A percentile compares a stretch with the other conserved stretches of the same genome.
Conservation (phyloP, 1,284 basidiomycete species). For the Termitomyces sp. region DNA sequence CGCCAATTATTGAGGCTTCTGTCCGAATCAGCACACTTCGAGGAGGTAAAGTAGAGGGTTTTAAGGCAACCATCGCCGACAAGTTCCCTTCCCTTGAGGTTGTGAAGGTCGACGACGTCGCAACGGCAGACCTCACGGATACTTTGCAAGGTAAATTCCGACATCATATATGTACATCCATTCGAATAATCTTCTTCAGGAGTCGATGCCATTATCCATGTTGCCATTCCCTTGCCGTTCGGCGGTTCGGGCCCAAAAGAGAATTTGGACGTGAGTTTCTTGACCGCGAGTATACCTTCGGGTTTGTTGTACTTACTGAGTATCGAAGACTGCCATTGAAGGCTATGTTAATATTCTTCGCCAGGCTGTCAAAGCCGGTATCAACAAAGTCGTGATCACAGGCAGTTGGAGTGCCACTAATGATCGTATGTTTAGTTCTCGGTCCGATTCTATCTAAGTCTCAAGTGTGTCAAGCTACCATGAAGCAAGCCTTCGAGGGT, state of each 20-base stretch:
- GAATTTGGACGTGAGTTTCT: conserved; percentile 11
- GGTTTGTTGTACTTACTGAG: not conserved
- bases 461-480: conserved; percentile 5
- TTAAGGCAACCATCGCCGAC: conserved; percentile 8
- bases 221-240: conserved; percentile 16
- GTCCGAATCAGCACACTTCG: conserved; percentile 12
- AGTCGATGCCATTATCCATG: conserved; percentile 19
- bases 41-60: conserved; percentile 7
- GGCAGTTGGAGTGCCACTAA: conserved; percentile 16
- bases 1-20: not conserved
- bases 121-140: conserved; percentile 12
- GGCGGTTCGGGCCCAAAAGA: conserved; percentile 13
- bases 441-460: not conserved
- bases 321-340: conserved; percentile 13
- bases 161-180: not conserved
- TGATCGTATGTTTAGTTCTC: conserved; percentile 14
- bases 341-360: conserved; percentile 18
- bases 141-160: conserved; percentile 10
- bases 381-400: conserved; percentile 19
- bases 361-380: conserved; percentile 17
- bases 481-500: conserved; percentile 15
- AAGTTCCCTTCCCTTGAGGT: conserved; percentile 15
- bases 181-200: conserved; percentile 10
- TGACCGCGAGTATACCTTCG: not conserved
- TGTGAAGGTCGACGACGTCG: conserved; percentile 13